Evolutionary conservation across 2,329 filamentous ascomycete genomes (phyloP), one percentile per base, ranked within the genome.

Genomic region (Gaeumannomyces tritici): DNA sequence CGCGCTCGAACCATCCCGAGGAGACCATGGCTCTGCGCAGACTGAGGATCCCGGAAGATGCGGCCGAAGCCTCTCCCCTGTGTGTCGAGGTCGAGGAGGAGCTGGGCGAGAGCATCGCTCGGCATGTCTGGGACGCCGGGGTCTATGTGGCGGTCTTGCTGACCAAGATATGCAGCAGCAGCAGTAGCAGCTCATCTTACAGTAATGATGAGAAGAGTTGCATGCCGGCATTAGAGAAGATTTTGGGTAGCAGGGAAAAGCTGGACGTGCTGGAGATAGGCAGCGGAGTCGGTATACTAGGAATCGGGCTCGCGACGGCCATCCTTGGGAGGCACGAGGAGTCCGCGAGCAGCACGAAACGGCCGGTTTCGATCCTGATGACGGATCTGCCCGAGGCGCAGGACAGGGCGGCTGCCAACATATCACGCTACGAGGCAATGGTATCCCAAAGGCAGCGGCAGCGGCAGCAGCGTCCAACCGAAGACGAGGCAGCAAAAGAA

Each of bases 51-150:
- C 71, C 55, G 61, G 64, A 9, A 35, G 26, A 11, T 54, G 26
- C 29, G 18, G 21, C 42, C 8, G 42, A 24, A 8, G 21, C 42
- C 21, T 24, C 42, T 24, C 57, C 70, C 2, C 66, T 70, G 0
- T 66, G 65, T 12, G 64, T 83, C 9, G 73, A 78, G 31, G 71
- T 85, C 5, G 79, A 82, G 61, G 83, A 86, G 64, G 81, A 84
- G 61, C 78, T 85, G 12, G 83, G 82, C 18, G 82, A 85, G 71
- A 84, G 81, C 67, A 85, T 86, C 62, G 82, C 83, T 0, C 77
- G 83, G 3, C 83, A 85, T 64, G 74, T 85, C 7, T 86, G 83
- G 83, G 83, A 86, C 61, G 82, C 77, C 1, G 83, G 83, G 0
- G 72, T 85, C 12, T 73, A 81, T 7, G 77, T 79, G 1, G 71